Base-by-base conservation (phyloP, 1,284 basidiomycete genomes). In the Ceratobasidium sp. region DNA sequence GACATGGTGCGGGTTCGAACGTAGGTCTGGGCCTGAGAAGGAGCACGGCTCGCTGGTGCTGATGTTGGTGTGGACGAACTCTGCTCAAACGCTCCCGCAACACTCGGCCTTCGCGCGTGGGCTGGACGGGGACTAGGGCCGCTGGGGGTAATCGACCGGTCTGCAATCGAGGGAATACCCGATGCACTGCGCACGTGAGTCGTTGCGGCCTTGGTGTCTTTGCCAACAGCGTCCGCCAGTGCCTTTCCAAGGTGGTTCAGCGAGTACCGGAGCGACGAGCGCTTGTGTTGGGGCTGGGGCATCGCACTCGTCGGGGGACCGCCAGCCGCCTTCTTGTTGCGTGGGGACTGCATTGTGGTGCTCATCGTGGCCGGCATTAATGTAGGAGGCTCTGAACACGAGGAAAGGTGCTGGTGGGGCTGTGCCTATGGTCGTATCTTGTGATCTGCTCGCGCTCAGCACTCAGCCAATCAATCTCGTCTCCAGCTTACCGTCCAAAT, bases 241-340 rank as follows among this genome's bases (percentile, higher is more conserved):
- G 58, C 58, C 35, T 64, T 64, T n/a, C 58, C 58, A 20, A 64
- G 27, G 32, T 64, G 27, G 32, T 64, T 64, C 31, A 64, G 58
- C 58, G 58, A 64, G 58, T 64, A 64, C 29, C 58, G 58, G 45
- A 64, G 34, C 43, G 58, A 52, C 58, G 58, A 43, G 58, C 58
- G 58, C 58, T 64, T 64, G n/a, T 64, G 43, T 27, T 50, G 45
- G 10, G 58, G 45, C 34, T 50, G 58, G 58, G 58, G 45, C 32
- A 52, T 52, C 20, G 45, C 34, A 22, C 43, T 64, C n/a, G 43
- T 29, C 57, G 57, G 57, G 3, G 58, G 58, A 15, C 29, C 29
- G 43, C 31, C 58, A 20, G 58, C 58, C 2, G 32, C 29, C 47
- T 50, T 64, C 47, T 64, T 64, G 58, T 38, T 64, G 2, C 58